Base-by-base conservation (phyloP, 1,284 basidiomycete genomes). In the Fomitopsis pinicola region DNA sequence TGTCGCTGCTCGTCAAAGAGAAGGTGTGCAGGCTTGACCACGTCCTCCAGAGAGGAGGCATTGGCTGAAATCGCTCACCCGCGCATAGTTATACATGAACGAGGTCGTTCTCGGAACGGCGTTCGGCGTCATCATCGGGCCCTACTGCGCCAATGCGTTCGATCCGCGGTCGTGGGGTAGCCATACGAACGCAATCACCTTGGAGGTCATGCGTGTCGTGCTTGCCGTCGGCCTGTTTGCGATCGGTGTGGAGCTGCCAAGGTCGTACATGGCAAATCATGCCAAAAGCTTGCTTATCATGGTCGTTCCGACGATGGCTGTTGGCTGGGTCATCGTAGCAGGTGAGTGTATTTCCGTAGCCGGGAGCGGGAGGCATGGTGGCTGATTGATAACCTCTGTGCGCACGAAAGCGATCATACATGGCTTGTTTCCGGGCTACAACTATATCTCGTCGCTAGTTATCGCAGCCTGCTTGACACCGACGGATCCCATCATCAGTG, bases 381-480 rank as follows among this genome's bases (percentile, higher is more conserved):
- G 50, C 33, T 50, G 1, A n/a, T 17, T 58, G 9, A 15, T 15
- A 15, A n/a, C 30, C 36, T 12, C 12, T 40, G 44, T 38, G 50
- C 30, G 33, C n/a, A 50, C 17, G 7, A 3, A 26, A 72, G 71
- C 58, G 15, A 55, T 66, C 55, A 81, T 95, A 53, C 83, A 80
- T 67, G 81, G 72, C 1, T 73, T 96, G 15, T 89, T 96, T 64
- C 91, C 91, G 0, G 75, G 75, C 0, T 77, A 95, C 54, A 79
- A 80, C 59, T 90, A 85, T 69, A 77, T 92, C 12, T 90, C 91
- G 0, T 84, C 87, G n/a, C 82, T 97, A 12, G 91, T 88, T 45
- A 87, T 98, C 59, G 90, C 95, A 2, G 93, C 96, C 0, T 95
- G 92, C 66, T 82, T 97, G 30, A 97, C 95, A 0, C 96, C 96